These are phyloP conservation scores for Zalaria sp. DNA, from an alignment of 2,329 filamentous ascomycete genomes.

Conservation along the genomic window DNA sequence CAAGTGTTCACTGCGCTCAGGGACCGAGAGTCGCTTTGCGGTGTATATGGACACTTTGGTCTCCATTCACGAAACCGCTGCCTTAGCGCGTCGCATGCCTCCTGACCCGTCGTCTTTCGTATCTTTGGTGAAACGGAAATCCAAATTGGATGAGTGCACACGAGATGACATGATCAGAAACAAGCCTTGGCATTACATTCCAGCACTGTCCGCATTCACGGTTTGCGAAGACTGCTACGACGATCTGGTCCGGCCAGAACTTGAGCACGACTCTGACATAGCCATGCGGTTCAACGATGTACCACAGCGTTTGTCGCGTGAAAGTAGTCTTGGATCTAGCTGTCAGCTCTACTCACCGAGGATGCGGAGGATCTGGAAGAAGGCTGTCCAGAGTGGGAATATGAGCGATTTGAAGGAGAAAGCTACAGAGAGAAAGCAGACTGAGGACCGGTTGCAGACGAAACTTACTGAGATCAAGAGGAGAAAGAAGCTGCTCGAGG, in stretches of 20 bases:
- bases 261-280: constrained; percentile 40
- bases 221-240: constrained; percentile 82
- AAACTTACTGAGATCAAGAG: constrained; percentile 27
- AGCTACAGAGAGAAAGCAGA: constrained; percentile 42
- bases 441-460: constrained; percentile 46
- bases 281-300: constrained; percentile 52
- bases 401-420: constrained; percentile 48
- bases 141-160: constrained; percentile 47
- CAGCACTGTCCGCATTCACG: constrained; percentile 55
- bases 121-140: constrained; percentile 46
- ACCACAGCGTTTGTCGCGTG: constrained; percentile 41
- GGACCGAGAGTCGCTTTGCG: constrained; percentile 41
- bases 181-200: constrained; percentile 64
- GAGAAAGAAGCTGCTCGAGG: constrained; percentile 23
- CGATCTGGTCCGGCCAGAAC: constrained; percentile 58
- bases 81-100: constrained; percentile 23
- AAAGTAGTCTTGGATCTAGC: constrained; percentile 20
- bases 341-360: constrained; percentile 72
- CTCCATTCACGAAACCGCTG: constrained; percentile 32
- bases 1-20: constrained; percentile 53
- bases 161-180: constrained; percentile 48
- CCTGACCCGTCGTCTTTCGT: constrained; percentile 49
- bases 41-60: constrained; percentile 44
- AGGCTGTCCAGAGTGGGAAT: constrained; percentile 53
- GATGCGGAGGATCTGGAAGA: constrained; percentile 61